phyloP scores from a whole-genome alignment of 2,329 filamentous ascomycete genomes.

The Botrytis hyacinthi region DNA sequence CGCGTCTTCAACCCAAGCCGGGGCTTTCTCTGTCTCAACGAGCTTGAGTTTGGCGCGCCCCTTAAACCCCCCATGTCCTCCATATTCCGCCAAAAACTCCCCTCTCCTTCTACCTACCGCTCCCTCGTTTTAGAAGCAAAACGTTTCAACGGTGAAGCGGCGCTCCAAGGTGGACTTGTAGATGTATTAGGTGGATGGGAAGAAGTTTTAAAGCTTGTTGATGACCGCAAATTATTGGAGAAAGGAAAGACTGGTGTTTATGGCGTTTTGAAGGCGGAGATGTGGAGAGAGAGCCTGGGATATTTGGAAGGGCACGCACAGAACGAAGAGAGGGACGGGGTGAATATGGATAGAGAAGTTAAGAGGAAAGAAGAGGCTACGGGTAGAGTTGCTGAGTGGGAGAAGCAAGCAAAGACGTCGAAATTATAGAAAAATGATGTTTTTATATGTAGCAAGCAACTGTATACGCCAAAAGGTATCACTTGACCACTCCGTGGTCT shows the following conservation, averaged over 20 bases:
- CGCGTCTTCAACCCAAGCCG: slow-evolving; percentile 67
- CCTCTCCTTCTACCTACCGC: slow-evolving; percentile 53
- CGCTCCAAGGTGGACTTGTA: slow-evolving; percentile 64
- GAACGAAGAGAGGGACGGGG: slow-evolving; percentile 50
- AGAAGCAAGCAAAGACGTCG: slow-evolving; percentile 30
- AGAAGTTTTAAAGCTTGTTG: slow-evolving; percentile 59
- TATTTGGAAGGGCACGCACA: slow-evolving; percentile 54
- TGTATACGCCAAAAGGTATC: slow-evolving; percentile 14
- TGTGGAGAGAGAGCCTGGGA: slow-evolving; percentile 65
- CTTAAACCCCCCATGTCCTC: slow-evolving; percentile 70
- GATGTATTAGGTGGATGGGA: slow-evolving; percentile 65
- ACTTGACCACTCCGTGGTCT: slow-evolving; percentile 2
- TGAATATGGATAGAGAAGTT: slow-evolving; percentile 41
- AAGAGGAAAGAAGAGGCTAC: slow-evolving; percentile 28
- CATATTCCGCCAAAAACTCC: slow-evolving; percentile 70
- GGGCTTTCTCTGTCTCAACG: slow-evolving; percentile 79
- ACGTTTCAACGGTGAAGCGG: slow-evolving; percentile 62
- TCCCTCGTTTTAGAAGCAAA: slow-evolving; percentile 70
- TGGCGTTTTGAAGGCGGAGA: slow-evolving; percentile 69
- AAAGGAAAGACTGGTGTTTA: slow-evolving; percentile 68
- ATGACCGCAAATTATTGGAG: slow-evolving; percentile 55
- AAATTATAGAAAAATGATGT: slow-evolving; percentile 30
- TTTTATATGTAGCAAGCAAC: background rate
- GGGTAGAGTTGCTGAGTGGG: slow-evolving; percentile 33
- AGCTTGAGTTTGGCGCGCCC: slow-evolving; percentile 76